Evolutionary conservation across 202 grass and related monocot genomes (phyloP), one percentile per base, ranked within the genome.

Genomic region (Brachypodium distachyon): DNA sequence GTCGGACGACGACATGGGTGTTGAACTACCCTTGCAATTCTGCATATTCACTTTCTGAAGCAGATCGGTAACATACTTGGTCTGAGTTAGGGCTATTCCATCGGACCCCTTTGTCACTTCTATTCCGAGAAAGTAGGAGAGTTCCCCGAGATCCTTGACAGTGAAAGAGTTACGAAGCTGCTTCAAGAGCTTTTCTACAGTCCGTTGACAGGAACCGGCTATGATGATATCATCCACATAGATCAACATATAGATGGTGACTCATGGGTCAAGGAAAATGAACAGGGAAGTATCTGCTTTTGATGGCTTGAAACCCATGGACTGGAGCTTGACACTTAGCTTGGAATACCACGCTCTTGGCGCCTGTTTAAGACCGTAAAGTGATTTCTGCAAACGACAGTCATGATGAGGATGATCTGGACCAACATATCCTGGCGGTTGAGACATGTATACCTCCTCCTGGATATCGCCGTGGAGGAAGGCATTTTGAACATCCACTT

Each of bases 361-460:
- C 8, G 73, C 50, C 21, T 77, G 73, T 27, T 41, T 41, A 11
- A 78, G 44, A 7, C 74, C 57, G 48, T 78, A 78, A 13, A 78
- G 28, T 3, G 74, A 42, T 42, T 76, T 64, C 37, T 76, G 12
- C 27, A 64, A 31, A 12, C 54, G 39, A 39, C 56, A 77, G 2
- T 64, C 48, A 61, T 62, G 26, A 25, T 61, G 40, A 29, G 55
- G 28, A 61, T 12, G 44, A 41, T 9, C 7, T 3, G 32, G 9
- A 29, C 48, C 31, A 26, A 46, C 16, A 64, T 26, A 77, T 19
- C 19, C 73, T 21, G 14, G 25, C 11, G 54, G 55, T 31, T 77
- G 73, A 7, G 62, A 19, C 70, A 83, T 81, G 29, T 71, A 70
- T 36, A 60, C 62, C 25, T 37, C 54, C 50, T 82, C 68, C 10